Evolutionary conservation across 768 basidiomycete genomes (phyloP).

Genomic region (Lactifluus piperatus): DNA sequence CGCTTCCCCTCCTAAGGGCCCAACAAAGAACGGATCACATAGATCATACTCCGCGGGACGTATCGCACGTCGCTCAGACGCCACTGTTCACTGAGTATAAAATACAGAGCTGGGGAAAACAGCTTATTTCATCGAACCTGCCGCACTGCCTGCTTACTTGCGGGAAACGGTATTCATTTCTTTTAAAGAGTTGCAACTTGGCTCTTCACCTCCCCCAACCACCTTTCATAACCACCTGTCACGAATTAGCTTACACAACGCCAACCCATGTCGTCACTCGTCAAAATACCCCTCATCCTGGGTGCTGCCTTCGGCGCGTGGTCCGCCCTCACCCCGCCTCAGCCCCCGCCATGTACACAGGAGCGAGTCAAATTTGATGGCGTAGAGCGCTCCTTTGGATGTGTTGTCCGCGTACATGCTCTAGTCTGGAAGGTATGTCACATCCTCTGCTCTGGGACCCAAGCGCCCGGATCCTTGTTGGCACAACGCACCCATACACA

Average conservation of each 20-base stretch:
- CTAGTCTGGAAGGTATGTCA: slow-evolving; percentile 17
- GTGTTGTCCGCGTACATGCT: slow-evolving; percentile 14
- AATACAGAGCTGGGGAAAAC: not conserved
- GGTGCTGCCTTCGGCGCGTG: slow-evolving; percentile 6
- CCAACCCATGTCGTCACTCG: slow-evolving; percentile 3
- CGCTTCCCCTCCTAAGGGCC: no score
- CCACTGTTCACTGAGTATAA: not conserved
- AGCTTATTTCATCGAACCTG: not conserved
- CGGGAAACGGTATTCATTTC: not conserved
- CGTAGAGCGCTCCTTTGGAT: slow-evolving; percentile 15
- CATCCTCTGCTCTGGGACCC: not conserved
- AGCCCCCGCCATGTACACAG: slow-evolving; percentile 5
- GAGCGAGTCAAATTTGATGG: slow-evolving; percentile 12
- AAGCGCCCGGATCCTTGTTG: no score
- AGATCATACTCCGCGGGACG: slow-evolving; percentile 5
- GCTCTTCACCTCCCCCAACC: not conserved
- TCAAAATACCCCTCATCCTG: slow-evolving; percentile 8
- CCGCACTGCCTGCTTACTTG: not conserved
- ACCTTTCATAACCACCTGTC: not conserved
- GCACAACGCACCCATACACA: not conserved
- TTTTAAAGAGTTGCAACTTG: not conserved
- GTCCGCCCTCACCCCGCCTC: slow-evolving; percentile 17
- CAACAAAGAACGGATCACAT: not conserved
- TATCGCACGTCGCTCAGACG: not conserved
- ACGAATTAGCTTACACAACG: not conserved